Evolutionary conservation across 23 red algal genomes (phyloP).

Genomic region (Gracilaria vermiculophylla): DNA sequence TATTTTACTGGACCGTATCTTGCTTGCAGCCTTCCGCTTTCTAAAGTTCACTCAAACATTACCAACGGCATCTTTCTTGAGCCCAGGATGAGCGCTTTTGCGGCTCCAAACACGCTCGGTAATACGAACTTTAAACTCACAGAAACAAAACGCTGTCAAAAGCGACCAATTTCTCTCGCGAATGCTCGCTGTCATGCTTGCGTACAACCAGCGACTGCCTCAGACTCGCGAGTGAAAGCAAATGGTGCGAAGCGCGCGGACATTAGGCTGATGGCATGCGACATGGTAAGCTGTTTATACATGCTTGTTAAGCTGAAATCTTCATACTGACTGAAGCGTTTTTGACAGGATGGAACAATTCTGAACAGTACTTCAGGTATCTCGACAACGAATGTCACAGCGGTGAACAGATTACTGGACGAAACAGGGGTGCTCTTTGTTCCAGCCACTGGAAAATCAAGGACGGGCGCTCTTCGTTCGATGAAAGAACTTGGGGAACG

Average conservation of each 20-base stretch:
- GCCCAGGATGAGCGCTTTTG: neutral
- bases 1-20: no score
- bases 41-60: neutral
- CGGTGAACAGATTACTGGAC: slow-evolving; percentile 20
- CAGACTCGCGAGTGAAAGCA: neutral
- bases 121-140: no score
- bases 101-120: neutral
- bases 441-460: slow-evolving; percentile 91
- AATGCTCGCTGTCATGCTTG: neutral
- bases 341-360: slow-evolving; percentile 46
- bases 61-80: neutral
- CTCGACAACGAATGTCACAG: neutral
- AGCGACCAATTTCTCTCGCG: neutral
- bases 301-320: neutral
- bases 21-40: no score
- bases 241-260: neutral
- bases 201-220: neutral
- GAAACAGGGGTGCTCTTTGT: slow-evolving; percentile 52
- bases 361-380: slow-evolving; percentile 13
- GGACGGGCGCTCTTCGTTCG: slow-evolving; percentile 63
- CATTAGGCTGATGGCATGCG: slow-evolving; percentile 54
- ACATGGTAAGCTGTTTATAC: slow-evolving; percentile 42
- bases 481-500: slow-evolving; percentile 62
- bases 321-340: neutral
- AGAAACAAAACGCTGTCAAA: neutral